Evolutionary conservation across 2,329 filamentous ascomycete species (phyloP), one percentile per base, ranked within the genome.

Genomic region (Talaromyces sp.): DNA sequence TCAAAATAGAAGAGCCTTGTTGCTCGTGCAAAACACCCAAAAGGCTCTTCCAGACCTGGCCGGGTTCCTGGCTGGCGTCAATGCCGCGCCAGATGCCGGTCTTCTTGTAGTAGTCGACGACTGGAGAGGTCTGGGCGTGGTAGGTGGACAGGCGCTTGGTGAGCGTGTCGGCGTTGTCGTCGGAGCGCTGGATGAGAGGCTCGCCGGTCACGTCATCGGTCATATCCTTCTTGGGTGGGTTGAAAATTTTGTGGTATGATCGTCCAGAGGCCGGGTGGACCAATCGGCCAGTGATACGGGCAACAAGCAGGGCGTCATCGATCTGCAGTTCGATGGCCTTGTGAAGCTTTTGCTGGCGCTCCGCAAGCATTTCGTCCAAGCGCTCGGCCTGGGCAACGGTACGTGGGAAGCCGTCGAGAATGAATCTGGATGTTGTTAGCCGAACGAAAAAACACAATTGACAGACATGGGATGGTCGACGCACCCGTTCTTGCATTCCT

Each of bases 241-340:
- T 98, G 88, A 99, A 99, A 78, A 95, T 89, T 80, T 89, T 95
- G 87, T 99, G 95, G 83, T 99, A 99, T 68, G 90, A 92, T 73
- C 95, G 92, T 67, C 95, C 95, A 60, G 93, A 97, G 57, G 93
- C 93, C 61, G 93, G 93, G 84, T 99, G 95, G 70, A 99, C 84
- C 64, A 99, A 84, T 72, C 95, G 93, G 71, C 95, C 95, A 63
- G 95, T 99, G 78, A 99, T 98, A 73, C 95, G 91, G 68, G 93
- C 88, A 64, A 99, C 93, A 62, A 99, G 87, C 61, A 99, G 89
- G 49, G 85, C 85, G 75, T 98, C 95, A 78, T 98, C 93, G 73
- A 99, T 98, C 80, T 98, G 87, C 68, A 99, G 89, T 83, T 99
- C 93, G 62, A 99, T 83, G 64, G 93, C 95, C 80, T 98, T 93